Evolutionary conservation across 164 flowering plant genomes (phyloP), one percentile per base, ranked within the genome.

Genomic region (Protea cynaroides): DNA sequence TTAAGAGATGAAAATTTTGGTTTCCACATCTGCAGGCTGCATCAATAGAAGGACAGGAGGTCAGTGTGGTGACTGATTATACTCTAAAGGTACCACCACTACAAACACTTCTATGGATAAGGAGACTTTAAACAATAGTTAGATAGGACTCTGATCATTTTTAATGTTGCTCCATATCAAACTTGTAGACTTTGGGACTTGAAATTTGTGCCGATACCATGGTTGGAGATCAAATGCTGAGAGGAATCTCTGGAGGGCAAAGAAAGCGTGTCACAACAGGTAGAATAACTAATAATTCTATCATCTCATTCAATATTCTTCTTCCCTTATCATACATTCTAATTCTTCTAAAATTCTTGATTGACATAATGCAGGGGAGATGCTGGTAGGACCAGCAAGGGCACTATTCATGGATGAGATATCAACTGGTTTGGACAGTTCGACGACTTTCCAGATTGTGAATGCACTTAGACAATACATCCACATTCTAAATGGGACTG

Each of bases 321-420:
- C 24, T 19, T 19, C 11, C 23, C 2, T 55, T 6, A 7, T 15
- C 10, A 22, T 56, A 12, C 12, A 11, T 23, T 56, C 34, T 7
- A 49, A 18, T 49, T 49, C 10, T 24, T 29, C 19, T 52, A 11
- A 13, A 56, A 25, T 12, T 56, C 37, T 25, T 25, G 8, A 25
- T 25, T 19, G 19, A 36, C 34, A 37, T 38, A 24, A 29, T 15
- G 5, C 44, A 86, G 93, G 94, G 36, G 97, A 90, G 69, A 88
- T 88, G 92, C 70, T 90, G 52, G 97, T 90, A 37, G 94, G 94
- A 62, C 97, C 92, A 4, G 75, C 90, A 51, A 81, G 71, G 51
- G 88, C 80, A 9, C 65, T 90, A 51, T 84, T 90, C 71, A 90
- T 90, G 97, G 97, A 90, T 58, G 95, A 88, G 76, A 90, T 90